Conservation (phyloP, 805 yeast species). For the Metschnikowia aberdeeniae region DNA sequence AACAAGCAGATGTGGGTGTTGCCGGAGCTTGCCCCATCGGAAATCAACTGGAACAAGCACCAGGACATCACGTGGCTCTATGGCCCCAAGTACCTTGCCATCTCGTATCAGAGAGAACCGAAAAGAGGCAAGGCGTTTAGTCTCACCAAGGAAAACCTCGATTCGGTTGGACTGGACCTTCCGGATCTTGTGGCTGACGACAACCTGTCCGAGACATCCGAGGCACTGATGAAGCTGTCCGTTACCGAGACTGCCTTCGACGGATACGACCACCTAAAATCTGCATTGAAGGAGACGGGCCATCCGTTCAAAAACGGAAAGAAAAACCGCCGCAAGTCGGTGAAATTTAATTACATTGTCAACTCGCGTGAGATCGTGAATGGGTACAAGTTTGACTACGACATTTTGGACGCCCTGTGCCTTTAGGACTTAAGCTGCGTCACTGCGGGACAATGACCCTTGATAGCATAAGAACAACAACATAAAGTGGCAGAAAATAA, state of each 20-base stretch:
- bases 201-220: conserved; percentile 9
- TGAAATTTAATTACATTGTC: conserved; percentile 40
- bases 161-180: not conserved
- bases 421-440: conserved; percentile 14
- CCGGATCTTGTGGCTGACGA: conserved; percentile 12
- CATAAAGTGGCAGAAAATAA: not conserved
- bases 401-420: conserved; percentile 36
- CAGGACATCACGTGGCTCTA: conserved; percentile 53
- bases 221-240: conserved; percentile 7
- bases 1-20: conserved; percentile 27
- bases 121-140: not conserved
- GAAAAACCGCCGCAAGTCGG: conserved; percentile 23
- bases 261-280: conserved; percentile 17
- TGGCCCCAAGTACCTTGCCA: conserved; percentile 40
- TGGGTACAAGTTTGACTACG: conserved; percentile 41
- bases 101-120: not conserved
- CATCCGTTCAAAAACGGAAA: conserved; percentile 7
- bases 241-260: conserved; percentile 9
- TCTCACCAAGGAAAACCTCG: conserved; percentile 9
- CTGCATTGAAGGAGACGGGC: conserved; percentile 15
- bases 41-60: conserved; percentile 51
- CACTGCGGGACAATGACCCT: conserved; percentile 1
- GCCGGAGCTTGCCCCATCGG: conserved; percentile 35
- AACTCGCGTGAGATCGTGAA: conserved; percentile 45
- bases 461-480: not conserved